Percentiles rank a stretch among this genome's conserved stretches.
Evolutionary conservation across 179 eudicot genomes (phyloP).

Genomic region (Nepenthes alata): DNA sequence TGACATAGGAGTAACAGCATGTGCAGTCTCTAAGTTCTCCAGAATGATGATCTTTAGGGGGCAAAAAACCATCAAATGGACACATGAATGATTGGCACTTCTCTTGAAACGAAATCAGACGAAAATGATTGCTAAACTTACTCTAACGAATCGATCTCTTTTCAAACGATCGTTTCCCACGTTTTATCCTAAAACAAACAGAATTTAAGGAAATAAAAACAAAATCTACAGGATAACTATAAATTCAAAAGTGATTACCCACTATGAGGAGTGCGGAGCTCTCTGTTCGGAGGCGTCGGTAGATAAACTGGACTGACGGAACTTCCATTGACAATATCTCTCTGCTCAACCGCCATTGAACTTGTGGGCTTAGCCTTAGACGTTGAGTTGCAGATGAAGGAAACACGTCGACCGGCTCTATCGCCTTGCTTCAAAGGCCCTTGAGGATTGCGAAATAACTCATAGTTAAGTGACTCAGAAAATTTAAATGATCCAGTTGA

Average conservation of each 20-base stretch:
- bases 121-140: too few relatives aligned
- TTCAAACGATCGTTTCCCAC: not conserved
- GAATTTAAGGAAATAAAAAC: not conserved
- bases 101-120: too few relatives aligned
- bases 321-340: not conserved
- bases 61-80: too few relatives aligned
- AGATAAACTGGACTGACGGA: conserved; percentile 26
- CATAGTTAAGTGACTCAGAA: not conserved
- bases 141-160: too few relatives aligned
- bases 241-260: conserved; percentile 24
- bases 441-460: not conserved
- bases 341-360: conserved; percentile 7
- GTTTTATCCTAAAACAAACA: not conserved
- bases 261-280: conserved; percentile 61
- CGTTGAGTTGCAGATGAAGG: conserved; percentile 1
- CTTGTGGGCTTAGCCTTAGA: conserved; percentile 1
- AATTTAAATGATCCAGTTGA: conserved; percentile 7
- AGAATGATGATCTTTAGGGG: too few relatives aligned
- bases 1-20: too few relatives aligned
- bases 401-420: not conserved
- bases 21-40: too few relatives aligned
- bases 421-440: conserved; percentile 1
- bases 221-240: not conserved
- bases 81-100: too few relatives aligned
- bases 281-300: conserved; percentile 38